phyloP scores from a whole-genome alignment of 2,329 filamentous ascomycete genomes.

The Emergomyces orientalis region DNA sequence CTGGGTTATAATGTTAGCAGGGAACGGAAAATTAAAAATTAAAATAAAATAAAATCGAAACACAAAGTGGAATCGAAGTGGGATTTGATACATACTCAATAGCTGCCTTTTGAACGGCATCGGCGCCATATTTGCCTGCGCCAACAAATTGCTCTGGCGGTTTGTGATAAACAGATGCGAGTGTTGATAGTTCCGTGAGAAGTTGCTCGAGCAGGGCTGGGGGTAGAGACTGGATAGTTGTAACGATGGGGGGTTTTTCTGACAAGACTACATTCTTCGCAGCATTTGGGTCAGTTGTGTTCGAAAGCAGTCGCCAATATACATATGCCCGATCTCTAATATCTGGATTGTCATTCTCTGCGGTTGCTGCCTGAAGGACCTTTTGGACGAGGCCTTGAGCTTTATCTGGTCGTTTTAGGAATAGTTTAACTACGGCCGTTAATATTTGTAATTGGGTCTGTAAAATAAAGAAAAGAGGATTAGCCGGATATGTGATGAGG shows the following conservation, averaged over 20 bases:
- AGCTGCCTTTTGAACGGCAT: slow-evolving; percentile 86
- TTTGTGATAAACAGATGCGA: slow-evolving; percentile 97
- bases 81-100: slow-evolving; percentile 56
- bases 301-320: slow-evolving; percentile 90
- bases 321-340: slow-evolving; percentile 95
- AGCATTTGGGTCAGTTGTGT: slow-evolving; percentile 68
- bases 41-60: neutral
- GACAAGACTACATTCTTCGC: slow-evolving; percentile 92
- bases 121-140: slow-evolving; percentile 85
- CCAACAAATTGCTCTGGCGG: slow-evolving; percentile 96
- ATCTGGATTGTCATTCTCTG: slow-evolving; percentile 94
- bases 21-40: neutral
- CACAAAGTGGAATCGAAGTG: neutral
- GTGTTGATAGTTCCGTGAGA: slow-evolving; percentile 82
- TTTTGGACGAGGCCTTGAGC: slow-evolving; percentile 88
- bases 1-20: slow-evolving; percentile 26
- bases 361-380: slow-evolving; percentile 83
- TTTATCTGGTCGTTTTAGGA: slow-evolving; percentile 90
- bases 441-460: slow-evolving; percentile 96
- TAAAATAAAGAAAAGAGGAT: slow-evolving; percentile 21
- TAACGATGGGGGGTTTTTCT: slow-evolving; percentile 86
- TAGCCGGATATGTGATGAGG: neutral
- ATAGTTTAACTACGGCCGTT: slow-evolving; percentile 93
- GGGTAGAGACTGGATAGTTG: slow-evolving; percentile 85
- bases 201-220: slow-evolving; percentile 76